Base-by-base conservation (phyloP, 225 moss, liverwort and hornwort genomes). In the Takakia lepidozioides region DNA sequence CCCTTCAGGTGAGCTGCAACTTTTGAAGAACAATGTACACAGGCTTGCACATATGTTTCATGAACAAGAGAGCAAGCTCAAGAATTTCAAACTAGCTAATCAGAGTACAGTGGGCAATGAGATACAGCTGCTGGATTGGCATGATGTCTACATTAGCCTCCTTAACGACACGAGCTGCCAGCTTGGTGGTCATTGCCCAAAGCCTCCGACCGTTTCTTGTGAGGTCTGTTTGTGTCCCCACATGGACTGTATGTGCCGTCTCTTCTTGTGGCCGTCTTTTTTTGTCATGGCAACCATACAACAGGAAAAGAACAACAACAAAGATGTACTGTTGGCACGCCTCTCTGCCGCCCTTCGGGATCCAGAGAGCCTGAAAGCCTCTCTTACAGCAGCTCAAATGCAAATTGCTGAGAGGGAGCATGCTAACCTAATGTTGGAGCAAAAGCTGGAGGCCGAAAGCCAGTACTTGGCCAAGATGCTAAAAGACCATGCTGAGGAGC, bases 91-190 rank as follows among this genome's bases (percentile, higher is more conserved):
- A 35, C 29, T 25, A 37, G 47, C 51, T 61, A 49, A 24, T 0
- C 40, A 22, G 29, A 49, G 46, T 25, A 49, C 10, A 9, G 27
- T 14, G 19, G 41, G 13, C 14, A 54, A 47, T 5, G 43, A 49
- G n/a, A 49, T 51, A 21, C 46, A 60, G 38, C 28, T 51, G 30
- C 14, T 46, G 36, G 58, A 73, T 18, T 39, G 64, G 25, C 63
- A 44, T 5, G 46, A 44, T 20, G 40, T 70, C 11, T 66, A 74
- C 49, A 29, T 66, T 24, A 38, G 44, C 27, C 46, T 80, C 21
- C 69, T 80, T 3, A 80, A 49, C 49, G 67, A 70, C 55, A 62
- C 74, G 74, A 74, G 66, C 43, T 66, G 62, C 48, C 70, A 80
- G 52, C 74, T 80, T 54, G 74, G 70, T 24, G 56, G 60, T 28